Evolutionary conservation across 257 asterid species (phyloP), one percentile per base, ranked within the genome.

Genomic region (Fraxinus pennsylvanica): DNA sequence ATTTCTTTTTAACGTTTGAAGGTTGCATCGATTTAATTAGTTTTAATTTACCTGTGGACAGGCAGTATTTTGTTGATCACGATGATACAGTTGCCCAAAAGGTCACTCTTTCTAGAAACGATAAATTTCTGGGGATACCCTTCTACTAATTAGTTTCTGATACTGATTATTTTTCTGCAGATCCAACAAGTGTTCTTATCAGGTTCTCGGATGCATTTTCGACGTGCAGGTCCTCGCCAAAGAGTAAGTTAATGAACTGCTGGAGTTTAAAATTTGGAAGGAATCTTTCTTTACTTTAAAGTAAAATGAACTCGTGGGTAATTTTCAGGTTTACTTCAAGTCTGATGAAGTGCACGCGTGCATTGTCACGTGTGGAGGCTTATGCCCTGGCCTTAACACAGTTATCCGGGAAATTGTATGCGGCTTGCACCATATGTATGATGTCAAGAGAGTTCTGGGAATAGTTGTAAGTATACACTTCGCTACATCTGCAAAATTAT

Each of bases 181-280:
- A 74, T 90, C 21, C n/a, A n/a, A n/a, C n/a, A n/a, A n/a, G n/a
- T n/a, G n/a, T n/a, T n/a, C n/a, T n/a, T n/a, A n/a, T n/a, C n/a
- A n/a, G n/a, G n/a, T n/a, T n/a, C n/a, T n/a, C n/a, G 98, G 68
- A 22, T 30, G 74, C 99, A 95, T 93, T 95, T 95, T 75, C 89
- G 99, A 67, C 97, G 99, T 41, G 98, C 97, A 21, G 99, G 99
- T 76, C 97, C 99, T 81, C 89, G 98, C 79, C 96, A 95, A 83
- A 90, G 75, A 80, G 99, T 89, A 71, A 65, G 88, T 76, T 66
- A 17, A 13, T 29, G 14, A 13, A 32, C 66, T 67, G 14, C 41
- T 45, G 35, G 38, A 66, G 69, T 50, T 63, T 41, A 19, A 19
- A 33, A 19, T 59, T 9, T 76, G 17, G 22, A 25, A 21, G 21